phyloP scores from a whole-genome alignment of 2,329 filamentous ascomycete species.

The Aspergillus sp. region DNA sequence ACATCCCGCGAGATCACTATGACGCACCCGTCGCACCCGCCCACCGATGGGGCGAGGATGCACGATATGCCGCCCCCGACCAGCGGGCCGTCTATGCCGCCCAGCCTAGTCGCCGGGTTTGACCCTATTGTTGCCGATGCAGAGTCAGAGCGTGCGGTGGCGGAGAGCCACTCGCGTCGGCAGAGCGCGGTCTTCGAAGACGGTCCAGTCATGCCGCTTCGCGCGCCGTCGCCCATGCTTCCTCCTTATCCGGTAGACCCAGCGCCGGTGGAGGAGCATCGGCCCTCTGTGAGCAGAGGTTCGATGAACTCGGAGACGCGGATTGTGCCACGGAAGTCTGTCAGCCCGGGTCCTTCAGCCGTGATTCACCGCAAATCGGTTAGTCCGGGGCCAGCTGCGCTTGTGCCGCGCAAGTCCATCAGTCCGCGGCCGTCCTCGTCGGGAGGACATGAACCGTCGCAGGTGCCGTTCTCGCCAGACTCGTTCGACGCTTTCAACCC shows the following conservation, averaged over 20 bases:
- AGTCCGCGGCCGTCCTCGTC: constrained; percentile 53
- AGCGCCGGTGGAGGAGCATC: constrained; percentile 28
- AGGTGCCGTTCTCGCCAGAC: constrained; percentile 60
- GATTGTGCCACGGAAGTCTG: constrained; percentile 20
- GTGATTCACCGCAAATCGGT: constrained; percentile 53
- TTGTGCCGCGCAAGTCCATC: constrained; percentile 35
- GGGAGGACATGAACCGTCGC: constrained; percentile 41
- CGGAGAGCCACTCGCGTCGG: constrained; percentile 27
- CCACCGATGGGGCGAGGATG: constrained; percentile 17
- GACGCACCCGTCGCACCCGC: constrained; percentile 25
- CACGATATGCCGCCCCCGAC: constrained; percentile 26
- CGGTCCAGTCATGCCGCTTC: constrained; percentile 24
- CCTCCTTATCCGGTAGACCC: constrained; percentile 29
- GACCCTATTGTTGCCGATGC: constrained; percentile 31
- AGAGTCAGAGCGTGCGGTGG: constrained; percentile 25
- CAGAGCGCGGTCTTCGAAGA: constrained; percentile 29
- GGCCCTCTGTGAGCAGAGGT: constrained; percentile 20
- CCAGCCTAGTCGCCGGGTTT: constrained; percentile 44
- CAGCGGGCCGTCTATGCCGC: constrained; percentile 33
- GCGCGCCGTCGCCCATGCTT: constrained; percentile 20
- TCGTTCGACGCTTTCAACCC: constrained; percentile 62
- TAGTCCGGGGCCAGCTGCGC: background rate
- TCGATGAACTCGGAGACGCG: constrained; percentile 28
- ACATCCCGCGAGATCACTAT: constrained; percentile 20
- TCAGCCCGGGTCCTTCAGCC: constrained; percentile 33